A percentile compares a stretch with the other conserved stretches of the same genome.
These are phyloP conservation scores for Floccularia luteovirens DNA, from an alignment of 768 basidiomycete species.

Conservation along the genomic window DNA sequence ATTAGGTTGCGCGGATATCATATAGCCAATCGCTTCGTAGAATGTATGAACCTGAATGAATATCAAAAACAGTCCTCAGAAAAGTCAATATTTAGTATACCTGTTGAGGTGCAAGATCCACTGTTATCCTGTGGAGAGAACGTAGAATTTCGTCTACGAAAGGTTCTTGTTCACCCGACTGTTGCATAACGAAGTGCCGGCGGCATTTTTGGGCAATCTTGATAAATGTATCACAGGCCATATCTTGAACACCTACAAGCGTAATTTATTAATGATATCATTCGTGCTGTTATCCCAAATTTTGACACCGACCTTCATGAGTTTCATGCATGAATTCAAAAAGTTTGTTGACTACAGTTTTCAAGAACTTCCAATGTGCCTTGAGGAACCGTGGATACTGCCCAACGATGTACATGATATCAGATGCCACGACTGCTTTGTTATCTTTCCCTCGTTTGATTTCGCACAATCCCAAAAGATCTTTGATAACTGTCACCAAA, in stretches of 20 bases:
- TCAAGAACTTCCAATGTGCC: slow-evolving; percentile 99
- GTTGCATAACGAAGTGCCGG: slow-evolving; percentile 97
- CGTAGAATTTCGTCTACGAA: slow-evolving; percentile 97
- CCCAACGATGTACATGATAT: slow-evolving; percentile 98
- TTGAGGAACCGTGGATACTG: slow-evolving; percentile 99
- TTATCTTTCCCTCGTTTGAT: slow-evolving; percentile 99
- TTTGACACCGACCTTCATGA: slow-evolving; percentile 70
- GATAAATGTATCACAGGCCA: slow-evolving; percentile 99
- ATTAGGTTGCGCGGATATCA: slow-evolving; percentile 99
- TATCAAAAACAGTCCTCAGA: slow-evolving; percentile 12
- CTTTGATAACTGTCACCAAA: slow-evolving; percentile 98
- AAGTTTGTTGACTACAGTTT: slow-evolving; percentile 98
- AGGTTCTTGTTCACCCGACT: slow-evolving; percentile 93
- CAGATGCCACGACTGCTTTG: slow-evolving; percentile 95
- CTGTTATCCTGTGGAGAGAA: slow-evolving; percentile 86
- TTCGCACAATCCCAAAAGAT: slow-evolving; percentile 93
- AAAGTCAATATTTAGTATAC: slow-evolving; percentile 15
- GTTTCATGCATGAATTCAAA: slow-evolving; percentile 99
- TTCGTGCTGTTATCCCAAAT: background rate
- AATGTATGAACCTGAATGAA: slow-evolving; percentile 80
- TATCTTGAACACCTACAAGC: slow-evolving; percentile 90
- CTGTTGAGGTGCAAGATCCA: slow-evolving; percentile 91
- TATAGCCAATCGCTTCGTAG: slow-evolving; percentile 98
- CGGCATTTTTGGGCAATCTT: slow-evolving; percentile 99
- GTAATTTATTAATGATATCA: slow-evolving; percentile 3